A percentile compares a stretch with the other conserved stretches of the same genome.
phyloP scores from a whole-genome alignment of 2,329 filamentous ascomycete species.

The Thelonectria rubi region DNA sequence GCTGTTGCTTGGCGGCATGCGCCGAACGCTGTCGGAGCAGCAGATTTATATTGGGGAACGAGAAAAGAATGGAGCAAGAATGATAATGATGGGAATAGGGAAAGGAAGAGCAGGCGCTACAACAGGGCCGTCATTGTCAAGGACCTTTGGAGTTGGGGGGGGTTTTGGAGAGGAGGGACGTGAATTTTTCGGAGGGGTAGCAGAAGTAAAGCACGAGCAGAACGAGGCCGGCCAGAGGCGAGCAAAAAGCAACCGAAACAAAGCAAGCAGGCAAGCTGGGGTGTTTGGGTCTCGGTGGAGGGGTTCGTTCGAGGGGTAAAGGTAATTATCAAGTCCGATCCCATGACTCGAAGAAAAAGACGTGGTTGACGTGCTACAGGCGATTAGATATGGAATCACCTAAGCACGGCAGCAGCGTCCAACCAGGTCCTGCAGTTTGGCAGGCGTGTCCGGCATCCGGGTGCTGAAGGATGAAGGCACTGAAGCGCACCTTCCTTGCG shows the following conservation, averaged over 20 bases:
- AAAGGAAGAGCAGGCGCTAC: constrained; percentile 24
- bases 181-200: neutral
- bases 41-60: constrained; percentile 26
- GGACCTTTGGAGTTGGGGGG: constrained; percentile 8
- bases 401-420: neutral
- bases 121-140: constrained; percentile 24
- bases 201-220: neutral
- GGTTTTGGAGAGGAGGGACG: neutral
- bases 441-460: neutral
- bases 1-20: constrained; percentile 49
- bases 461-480: neutral
- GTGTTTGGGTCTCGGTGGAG: constrained; percentile 1
- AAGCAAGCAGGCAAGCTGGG: neutral
- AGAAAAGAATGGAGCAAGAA: constrained; percentile 10
- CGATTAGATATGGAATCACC: constrained; percentile 29
- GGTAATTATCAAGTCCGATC: constrained; percentile 18
- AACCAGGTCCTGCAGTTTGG: neutral
- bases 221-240: too few species aligned
- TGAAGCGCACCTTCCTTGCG: too few species aligned
- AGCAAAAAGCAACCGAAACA: constrained; percentile 11
- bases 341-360: constrained; percentile 33
- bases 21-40: constrained; percentile 42
- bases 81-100: neutral
- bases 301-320: neutral
- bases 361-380: constrained; percentile 10